Conservation (phyloP, 106 monocot genomes). For the Narthecium ossifragum region DNA sequence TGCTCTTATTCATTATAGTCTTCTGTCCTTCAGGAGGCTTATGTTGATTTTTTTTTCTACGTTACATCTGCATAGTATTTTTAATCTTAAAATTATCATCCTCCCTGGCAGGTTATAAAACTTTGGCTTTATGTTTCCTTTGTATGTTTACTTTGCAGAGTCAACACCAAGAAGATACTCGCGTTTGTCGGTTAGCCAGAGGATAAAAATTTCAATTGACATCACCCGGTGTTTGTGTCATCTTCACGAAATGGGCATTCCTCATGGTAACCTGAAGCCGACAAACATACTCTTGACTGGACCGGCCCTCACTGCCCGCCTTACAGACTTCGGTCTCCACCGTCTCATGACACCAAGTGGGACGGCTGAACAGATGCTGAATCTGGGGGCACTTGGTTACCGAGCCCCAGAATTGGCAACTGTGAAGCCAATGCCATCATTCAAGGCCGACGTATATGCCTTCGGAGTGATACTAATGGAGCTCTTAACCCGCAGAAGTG, state of each 20-base stretch:
- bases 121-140: not conserved
- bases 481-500: constrained; percentile 69
- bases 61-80: no score
- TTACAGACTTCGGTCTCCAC: constrained; percentile 73
- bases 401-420: constrained; percentile 66
- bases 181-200: constrained; percentile 55
- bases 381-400: constrained; percentile 79
- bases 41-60: no score
- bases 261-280: constrained; percentile 85
- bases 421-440: constrained; percentile 48
- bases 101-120: no score
- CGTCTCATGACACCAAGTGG: constrained; percentile 64
- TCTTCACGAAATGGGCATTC: constrained; percentile 65
- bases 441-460: constrained; percentile 77
- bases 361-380: constrained; percentile 56
- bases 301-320: constrained; percentile 47
- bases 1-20: no score
- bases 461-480: constrained; percentile 90
- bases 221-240: constrained; percentile 52
- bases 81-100: no score
- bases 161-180: constrained; percentile 74
- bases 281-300: constrained; percentile 73
- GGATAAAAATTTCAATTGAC: constrained; percentile 74
- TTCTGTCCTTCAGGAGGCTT: no score
- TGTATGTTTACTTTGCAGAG: constrained; percentile 37